phyloP scores from a whole-genome alignment of 2,329 filamentous ascomycete genomes.

The Alternaria metachromatica region DNA sequence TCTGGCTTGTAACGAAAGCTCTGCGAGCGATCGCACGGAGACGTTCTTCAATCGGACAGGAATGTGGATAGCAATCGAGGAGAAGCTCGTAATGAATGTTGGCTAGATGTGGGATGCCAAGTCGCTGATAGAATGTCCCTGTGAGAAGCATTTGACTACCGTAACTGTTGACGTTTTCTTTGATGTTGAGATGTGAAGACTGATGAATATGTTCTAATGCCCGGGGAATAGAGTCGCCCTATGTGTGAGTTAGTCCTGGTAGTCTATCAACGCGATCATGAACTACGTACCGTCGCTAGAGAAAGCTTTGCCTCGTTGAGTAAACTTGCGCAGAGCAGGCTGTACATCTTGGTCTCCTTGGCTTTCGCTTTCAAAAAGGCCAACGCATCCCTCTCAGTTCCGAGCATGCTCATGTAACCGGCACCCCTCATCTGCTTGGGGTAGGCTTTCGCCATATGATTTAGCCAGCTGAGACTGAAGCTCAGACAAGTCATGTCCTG shows the following conservation, averaged over 20 bases:
- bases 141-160: constrained; percentile 76
- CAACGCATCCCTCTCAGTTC: constrained; percentile 80
- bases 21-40: constrained; percentile 76
- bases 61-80: constrained; percentile 71
- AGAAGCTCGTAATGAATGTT: constrained; percentile 74
- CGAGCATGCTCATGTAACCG: constrained; percentile 75
- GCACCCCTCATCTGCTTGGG: constrained; percentile 74
- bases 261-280: background rate
- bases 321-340: constrained; percentile 80
- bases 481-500: constrained; percentile 92
- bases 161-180: constrained; percentile 75
- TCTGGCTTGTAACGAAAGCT: constrained; percentile 69
- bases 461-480: constrained; percentile 94
- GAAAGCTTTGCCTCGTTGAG: constrained; percentile 84
- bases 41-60: constrained; percentile 75
- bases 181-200: constrained; percentile 81
- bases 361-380: constrained; percentile 85
- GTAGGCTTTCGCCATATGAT: constrained; percentile 89
- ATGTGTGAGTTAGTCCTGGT: background rate
- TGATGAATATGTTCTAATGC: constrained; percentile 82
- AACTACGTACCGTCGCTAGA: constrained; percentile 70
- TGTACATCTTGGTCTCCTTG: constrained; percentile 85
- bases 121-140: constrained; percentile 75
- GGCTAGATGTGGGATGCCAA: constrained; percentile 68
- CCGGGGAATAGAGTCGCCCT: constrained; percentile 64